Conservation (phyloP, 148 eudicot species). For the Camellia sinensis region DNA sequence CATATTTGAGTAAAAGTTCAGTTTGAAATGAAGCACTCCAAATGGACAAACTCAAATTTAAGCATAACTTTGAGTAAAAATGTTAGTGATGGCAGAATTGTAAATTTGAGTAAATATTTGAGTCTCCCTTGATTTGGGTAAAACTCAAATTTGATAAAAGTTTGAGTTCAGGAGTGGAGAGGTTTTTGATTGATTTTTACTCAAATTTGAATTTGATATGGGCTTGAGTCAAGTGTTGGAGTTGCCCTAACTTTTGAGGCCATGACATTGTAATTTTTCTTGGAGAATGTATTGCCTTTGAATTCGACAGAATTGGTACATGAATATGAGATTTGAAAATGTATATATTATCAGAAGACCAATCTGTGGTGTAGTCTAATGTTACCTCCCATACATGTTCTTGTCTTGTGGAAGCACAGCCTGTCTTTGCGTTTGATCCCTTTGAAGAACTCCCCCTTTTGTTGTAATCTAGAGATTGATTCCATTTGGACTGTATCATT, state of each 20-base stretch:
- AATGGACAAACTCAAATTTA: too few species aligned
- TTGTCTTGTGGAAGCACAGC: too few species aligned
- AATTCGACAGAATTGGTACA: neutral
- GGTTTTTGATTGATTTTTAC: neutral
- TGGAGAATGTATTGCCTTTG: neutral
- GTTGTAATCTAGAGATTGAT: neutral
- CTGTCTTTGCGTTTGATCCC: neutral
- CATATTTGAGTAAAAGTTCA: neutral
- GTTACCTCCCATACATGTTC: neutral
- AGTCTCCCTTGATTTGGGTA: too few species aligned
- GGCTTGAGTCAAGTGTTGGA: too few species aligned
- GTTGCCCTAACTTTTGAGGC: neutral
- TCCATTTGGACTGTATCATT: neutral
- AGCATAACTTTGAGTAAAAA: too few species aligned
- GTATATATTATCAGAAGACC: neutral
- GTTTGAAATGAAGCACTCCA: too few species aligned
- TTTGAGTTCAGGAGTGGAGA: too few species aligned
- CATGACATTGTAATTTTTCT: neutral
- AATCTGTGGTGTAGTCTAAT: neutral
- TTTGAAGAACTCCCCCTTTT: neutral
- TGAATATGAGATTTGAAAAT: neutral
- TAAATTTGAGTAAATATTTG: neutral
- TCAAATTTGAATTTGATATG: neutral
- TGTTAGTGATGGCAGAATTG: too few species aligned
- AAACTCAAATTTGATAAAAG: too few species aligned